Conservation (phyloP, 2,329 filamentous ascomycete species). For the Scytalidium sp. region DNA sequence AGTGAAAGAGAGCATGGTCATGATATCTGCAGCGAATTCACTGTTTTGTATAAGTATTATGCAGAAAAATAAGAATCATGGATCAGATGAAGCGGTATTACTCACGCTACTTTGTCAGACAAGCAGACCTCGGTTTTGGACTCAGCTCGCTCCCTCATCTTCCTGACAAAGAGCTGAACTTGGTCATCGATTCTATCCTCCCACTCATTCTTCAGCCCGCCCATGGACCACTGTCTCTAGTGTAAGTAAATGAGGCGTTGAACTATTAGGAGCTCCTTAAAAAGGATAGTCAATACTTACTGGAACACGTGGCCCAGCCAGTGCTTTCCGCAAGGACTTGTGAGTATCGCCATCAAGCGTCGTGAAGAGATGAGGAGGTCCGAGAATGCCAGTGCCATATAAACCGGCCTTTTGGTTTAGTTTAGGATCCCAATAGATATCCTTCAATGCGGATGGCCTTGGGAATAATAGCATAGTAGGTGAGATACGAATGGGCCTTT, state of each 20-base stretch:
- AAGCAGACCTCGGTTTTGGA: slow-evolving; percentile 25
- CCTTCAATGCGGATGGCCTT: slow-evolving; percentile 30
- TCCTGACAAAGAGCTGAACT: slow-evolving; percentile 29
- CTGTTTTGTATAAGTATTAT: slow-evolving; percentile 4
- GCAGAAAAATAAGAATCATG: neutral
- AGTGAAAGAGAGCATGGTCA: slow-evolving; percentile 36
- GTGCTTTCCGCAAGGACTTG: slow-evolving; percentile 31
- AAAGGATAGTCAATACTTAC: no score
- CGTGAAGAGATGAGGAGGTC: slow-evolving; percentile 27
- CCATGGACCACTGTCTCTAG: slow-evolving; percentile 31
- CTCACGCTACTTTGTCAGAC: slow-evolving; percentile 31
- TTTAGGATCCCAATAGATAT: slow-evolving; percentile 37
- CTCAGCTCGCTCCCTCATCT: slow-evolving; percentile 27
- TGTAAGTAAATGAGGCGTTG: no score
- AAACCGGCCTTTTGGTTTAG: slow-evolving; percentile 32
- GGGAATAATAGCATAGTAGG: slow-evolving; percentile 35
- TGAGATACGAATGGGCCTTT: slow-evolving; percentile 9
- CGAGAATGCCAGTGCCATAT: slow-evolving; percentile 33
- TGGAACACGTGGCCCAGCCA: slow-evolving; percentile 20
- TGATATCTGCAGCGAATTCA: slow-evolving; percentile 36
- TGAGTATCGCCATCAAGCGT: slow-evolving; percentile 32
- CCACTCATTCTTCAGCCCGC: slow-evolving; percentile 35
- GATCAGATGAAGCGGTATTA: neutral
- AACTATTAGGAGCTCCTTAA: no score
- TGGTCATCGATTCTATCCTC: slow-evolving; percentile 33